A percentile compares a stretch with the other conserved stretches of the same genome.
Evolutionary conservation across 2,329 filamentous ascomycete genomes (phyloP).

Genomic region (Emmonsia crescens): DNA sequence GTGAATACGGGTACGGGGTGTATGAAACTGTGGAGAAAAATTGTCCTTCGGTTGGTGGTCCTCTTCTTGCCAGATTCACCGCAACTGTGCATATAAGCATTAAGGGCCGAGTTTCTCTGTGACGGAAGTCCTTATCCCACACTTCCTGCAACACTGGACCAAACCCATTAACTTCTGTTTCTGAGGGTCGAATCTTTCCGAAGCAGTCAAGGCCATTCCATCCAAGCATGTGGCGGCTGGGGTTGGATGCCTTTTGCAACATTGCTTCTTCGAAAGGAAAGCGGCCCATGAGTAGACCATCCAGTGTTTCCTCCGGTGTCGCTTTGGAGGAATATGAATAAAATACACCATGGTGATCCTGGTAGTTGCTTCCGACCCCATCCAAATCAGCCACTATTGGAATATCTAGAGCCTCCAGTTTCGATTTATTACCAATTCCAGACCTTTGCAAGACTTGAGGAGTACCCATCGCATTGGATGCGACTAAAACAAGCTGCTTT

Average conservation of each 20-base stretch:
- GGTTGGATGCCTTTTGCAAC: conserved; percentile 31
- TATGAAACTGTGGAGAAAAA: conserved; percentile 46
- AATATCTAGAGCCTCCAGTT: conserved; percentile 41
- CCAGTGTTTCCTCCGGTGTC: conserved; percentile 41
- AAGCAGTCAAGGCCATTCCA: conserved; percentile 50
- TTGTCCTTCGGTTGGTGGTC: conserved; percentile 31
- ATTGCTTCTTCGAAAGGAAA: conserved; percentile 38
- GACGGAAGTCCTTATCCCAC: conserved; percentile 3
- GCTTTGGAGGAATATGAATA: conserved; percentile 44
- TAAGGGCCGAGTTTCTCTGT: conserved; percentile 3
- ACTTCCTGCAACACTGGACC: not conserved
- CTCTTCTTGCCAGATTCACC: conserved; percentile 21
- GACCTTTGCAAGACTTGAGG: conserved; percentile 52
- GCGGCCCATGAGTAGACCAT: conserved; percentile 42
- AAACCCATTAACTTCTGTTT: conserved; percentile 32
- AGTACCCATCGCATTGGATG: conserved; percentile 31
- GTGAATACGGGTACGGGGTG: conserved; percentile 50
- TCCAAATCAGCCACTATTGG: conserved; percentile 38
- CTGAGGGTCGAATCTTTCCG: conserved; percentile 46
- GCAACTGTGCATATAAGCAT: conserved; percentile 9
- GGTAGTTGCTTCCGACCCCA: conserved; percentile 45
- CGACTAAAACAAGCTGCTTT: conserved; percentile 44
- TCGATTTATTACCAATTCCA: conserved; percentile 44
- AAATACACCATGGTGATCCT: conserved; percentile 46
- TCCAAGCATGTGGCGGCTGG: conserved; percentile 35